Evolutionary conservation across 352 stramenopile genomes (phyloP).

Genomic region (Phytophthora pini): DNA sequence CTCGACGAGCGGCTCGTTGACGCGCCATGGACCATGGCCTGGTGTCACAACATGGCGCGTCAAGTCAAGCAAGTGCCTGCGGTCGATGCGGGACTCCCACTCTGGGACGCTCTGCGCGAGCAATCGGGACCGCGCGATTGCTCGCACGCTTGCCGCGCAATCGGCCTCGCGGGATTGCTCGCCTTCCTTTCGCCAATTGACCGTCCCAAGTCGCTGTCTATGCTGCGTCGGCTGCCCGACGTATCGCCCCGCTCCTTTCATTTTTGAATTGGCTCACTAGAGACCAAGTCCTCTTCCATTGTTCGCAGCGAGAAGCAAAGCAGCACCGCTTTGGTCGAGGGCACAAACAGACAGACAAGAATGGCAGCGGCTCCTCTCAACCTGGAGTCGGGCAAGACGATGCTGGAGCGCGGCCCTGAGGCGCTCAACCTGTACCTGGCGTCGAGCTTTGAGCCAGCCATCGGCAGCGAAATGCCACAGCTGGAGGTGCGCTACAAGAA

Average conservation of each 20-base stretch:
- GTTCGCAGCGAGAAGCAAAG: constrained; percentile 2
- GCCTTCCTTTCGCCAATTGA: not conserved
- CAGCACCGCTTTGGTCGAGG: not conserved
- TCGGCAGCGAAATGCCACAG: constrained; percentile 50
- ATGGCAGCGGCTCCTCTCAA: constrained; percentile 11
- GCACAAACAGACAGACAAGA: not conserved
- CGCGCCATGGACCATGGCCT: no score
- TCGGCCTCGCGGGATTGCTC: not conserved
- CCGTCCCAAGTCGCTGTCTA: not conserved
- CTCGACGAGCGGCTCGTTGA: constrained; percentile 1
- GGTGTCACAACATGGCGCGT: no score
- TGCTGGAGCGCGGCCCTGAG: constrained; percentile 28
- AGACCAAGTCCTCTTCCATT: constrained; percentile 17
- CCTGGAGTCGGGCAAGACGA: constrained; percentile 21
- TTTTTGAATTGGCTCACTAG: constrained; percentile 15
- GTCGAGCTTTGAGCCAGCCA: constrained; percentile 36
- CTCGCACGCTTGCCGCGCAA: constrained; percentile 11
- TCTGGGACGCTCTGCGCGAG: constrained; percentile 11
- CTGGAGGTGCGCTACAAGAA: constrained; percentile 62
- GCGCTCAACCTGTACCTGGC: constrained; percentile 31
- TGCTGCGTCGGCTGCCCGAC: not conserved
- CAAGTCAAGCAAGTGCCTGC: no score
- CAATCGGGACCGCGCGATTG: constrained; percentile 10
- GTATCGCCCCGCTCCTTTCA: constrained; percentile 1
- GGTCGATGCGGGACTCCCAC: not conserved